A percentile compares a stretch with the other conserved stretches of the same genome.
phyloP scores from a whole-genome alignment of 352 stramenopile genomes.

The Pythium grandisporangium region DNA sequence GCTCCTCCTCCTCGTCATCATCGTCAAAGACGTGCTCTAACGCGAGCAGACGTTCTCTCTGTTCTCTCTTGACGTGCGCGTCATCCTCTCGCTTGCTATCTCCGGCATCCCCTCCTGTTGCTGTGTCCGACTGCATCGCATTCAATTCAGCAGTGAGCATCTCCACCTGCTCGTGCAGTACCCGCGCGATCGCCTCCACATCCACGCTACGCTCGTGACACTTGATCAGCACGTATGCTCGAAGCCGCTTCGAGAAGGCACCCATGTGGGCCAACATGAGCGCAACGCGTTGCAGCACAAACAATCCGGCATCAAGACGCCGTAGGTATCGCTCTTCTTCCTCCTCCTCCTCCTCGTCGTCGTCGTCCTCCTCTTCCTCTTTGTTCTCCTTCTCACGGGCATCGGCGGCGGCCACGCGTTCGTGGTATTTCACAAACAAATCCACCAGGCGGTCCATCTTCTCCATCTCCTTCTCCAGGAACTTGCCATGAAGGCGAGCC shows the following conservation, averaged over 20 bases:
- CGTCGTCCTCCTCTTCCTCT: conserved; percentile 12
- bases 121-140: conserved; percentile 8
- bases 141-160: conserved; percentile 23
- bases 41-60: conserved; percentile 24
- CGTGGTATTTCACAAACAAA: conserved; percentile 66
- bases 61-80: no score
- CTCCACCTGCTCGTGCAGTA: conserved; percentile 53
- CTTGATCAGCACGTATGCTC: conserved; percentile 65
- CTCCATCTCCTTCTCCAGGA: conserved; percentile 75
- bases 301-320: conserved; percentile 66
- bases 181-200: conserved; percentile 20
- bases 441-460: conserved; percentile 76
- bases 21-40: no score
- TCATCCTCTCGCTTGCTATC: conserved; percentile 23
- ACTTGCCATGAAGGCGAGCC: conserved; percentile 71
- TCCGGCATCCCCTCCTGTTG: conserved; percentile 8
- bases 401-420: conserved; percentile 22
- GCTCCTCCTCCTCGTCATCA: no score
- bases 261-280: conserved; percentile 61
- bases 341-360: conserved; percentile 17
- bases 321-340: conserved; percentile 49
- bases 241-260: conserved; percentile 46
- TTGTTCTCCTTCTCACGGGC: conserved; percentile 15
- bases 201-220: conserved; percentile 68
- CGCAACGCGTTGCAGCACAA: conserved; percentile 59